phyloP scores from a whole-genome alignment of 345 rosid genomes.

The Melaleuca alternifolia region DNA sequence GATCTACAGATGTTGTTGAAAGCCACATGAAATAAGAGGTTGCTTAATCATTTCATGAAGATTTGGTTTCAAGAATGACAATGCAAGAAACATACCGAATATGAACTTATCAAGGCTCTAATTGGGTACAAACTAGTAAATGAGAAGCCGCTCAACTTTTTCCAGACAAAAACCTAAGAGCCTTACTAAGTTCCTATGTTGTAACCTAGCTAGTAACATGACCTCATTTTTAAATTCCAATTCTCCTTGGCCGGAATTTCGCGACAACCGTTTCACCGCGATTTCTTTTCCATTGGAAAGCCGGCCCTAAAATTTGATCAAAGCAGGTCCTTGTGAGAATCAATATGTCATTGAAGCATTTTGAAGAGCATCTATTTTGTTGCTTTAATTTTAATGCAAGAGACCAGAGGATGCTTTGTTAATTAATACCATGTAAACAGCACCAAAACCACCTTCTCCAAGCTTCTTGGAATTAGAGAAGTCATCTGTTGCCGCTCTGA shows the following conservation, averaged over 20 bases:
- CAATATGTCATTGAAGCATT: background rate
- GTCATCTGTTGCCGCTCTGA: conserved; percentile 5
- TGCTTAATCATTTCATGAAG: background rate
- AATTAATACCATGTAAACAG: conserved; percentile 12
- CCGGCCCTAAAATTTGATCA: background rate
- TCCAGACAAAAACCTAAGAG: conserved; percentile 30
- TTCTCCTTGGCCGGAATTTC: conserved; percentile 23
- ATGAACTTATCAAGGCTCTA: conserved; percentile 30
- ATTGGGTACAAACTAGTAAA: conserved; percentile 38
- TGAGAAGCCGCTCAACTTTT: conserved; percentile 27
- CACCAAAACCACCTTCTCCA: conserved; percentile 16
- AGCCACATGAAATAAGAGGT: background rate
- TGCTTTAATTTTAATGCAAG: background rate
- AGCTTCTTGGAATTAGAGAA: conserved; percentile 16
- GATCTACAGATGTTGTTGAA: conserved; percentile 7
- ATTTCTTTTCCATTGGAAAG: conserved; percentile 12
- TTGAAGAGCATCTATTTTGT: background rate
- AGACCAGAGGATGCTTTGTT: background rate
- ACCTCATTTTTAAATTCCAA: conserved; percentile 33
- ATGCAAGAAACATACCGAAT: conserved; percentile 8
- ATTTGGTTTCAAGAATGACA: background rate
- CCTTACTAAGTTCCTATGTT: conserved; percentile 33
- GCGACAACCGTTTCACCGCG: conserved; percentile 20
- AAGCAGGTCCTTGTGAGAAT: background rate
- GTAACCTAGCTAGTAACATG: conserved; percentile 22